Conservation (phyloP, 2,329 filamentous ascomycete species). For the Bipolaris cookei region DNA sequence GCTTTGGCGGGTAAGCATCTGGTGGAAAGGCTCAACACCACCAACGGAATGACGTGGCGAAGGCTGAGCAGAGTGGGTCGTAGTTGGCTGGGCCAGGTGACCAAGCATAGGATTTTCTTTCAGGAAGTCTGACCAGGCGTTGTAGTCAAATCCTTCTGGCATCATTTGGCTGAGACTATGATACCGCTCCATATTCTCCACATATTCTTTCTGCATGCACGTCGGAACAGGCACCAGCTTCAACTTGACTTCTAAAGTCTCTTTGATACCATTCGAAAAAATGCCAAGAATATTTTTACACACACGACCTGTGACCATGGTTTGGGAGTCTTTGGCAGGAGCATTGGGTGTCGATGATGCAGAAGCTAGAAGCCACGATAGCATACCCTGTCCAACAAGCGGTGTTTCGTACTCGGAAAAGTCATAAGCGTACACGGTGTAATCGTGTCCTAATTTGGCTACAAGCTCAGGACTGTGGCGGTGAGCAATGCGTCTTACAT, state of each 20-base stretch:
- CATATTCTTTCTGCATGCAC: slow-evolving; percentile 65
- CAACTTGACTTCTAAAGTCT: slow-evolving; percentile 92
- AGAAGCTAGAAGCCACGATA: slow-evolving; percentile 80
- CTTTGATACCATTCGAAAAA: slow-evolving; percentile 80
- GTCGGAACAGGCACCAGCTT: slow-evolving; percentile 80
- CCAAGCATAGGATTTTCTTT: slow-evolving; percentile 67
- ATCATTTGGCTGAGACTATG: slow-evolving; percentile 64
- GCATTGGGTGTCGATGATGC: slow-evolving; percentile 62
- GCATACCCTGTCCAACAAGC: slow-evolving; percentile 91
- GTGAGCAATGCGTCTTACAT: slow-evolving; percentile 25
- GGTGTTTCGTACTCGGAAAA: slow-evolving; percentile 95
- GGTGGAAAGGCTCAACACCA: slow-evolving; percentile 46
- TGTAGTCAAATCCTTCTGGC: slow-evolving; percentile 68
- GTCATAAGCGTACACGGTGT: slow-evolving; percentile 96
- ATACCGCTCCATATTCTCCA: slow-evolving; percentile 66
- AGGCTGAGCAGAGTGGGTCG: slow-evolving; percentile 23
- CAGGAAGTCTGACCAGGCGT: slow-evolving; percentile 79
- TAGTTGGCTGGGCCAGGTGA: slow-evolving; percentile 40
- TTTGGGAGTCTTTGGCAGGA: slow-evolving; percentile 66
- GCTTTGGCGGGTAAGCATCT: slow-evolving; percentile 46
- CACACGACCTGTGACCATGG: slow-evolving; percentile 85
- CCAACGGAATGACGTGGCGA: slow-evolving; percentile 32
- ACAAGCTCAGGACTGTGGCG: slow-evolving; percentile 81
- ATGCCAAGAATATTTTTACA: slow-evolving; percentile 84
- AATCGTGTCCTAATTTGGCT: slow-evolving; percentile 76